phyloP scores from a whole-genome alignment of 208 protist species.

The Acanthamoeba sp. region DNA sequence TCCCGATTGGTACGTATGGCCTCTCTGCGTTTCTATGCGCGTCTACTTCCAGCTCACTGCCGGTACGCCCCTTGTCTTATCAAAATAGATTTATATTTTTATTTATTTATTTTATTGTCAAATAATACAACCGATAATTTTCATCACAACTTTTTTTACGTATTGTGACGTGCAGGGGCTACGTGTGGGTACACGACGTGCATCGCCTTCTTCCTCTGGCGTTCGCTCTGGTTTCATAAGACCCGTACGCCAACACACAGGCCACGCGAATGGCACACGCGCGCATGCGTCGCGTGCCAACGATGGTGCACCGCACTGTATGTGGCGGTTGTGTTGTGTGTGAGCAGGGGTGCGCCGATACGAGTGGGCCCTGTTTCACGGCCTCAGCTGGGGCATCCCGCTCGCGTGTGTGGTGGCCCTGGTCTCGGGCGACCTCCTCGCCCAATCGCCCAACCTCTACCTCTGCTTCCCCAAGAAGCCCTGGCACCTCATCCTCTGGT shows the following conservation, averaged over 20 bases:
- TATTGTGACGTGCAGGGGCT: background rate
- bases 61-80: background rate
- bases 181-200: conserved; percentile 46
- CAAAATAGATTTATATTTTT: too few relatives aligned
- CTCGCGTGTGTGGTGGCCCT: conserved; percentile 30
- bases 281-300: too few relatives aligned
- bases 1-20: conserved; percentile 27
- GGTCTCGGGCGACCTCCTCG: conserved; percentile 39
- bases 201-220: conserved; percentile 67
- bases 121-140: too few relatives aligned
- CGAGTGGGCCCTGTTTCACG: conserved; percentile 16
- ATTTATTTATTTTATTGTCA: background rate
- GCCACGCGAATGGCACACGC: background rate
- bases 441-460: conserved; percentile 30
- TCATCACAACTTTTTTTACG: too few relatives aligned
- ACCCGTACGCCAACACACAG: background rate
- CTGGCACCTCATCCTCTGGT: conserved; percentile 67
- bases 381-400: conserved; percentile 37
- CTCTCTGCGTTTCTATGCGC: background rate
- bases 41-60: conserved; percentile 35
- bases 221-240: background rate
- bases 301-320: too few relatives aligned
- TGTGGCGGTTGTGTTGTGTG: background rate
- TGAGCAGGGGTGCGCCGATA: background rate
- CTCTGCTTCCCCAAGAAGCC: conserved; percentile 61